Percentiles rank a stretch among this genome's conserved stretches.
Evolutionary conservation across 371 early-diverging fungal species (phyloP).

Genomic region (Catenaria anguillulae): DNA sequence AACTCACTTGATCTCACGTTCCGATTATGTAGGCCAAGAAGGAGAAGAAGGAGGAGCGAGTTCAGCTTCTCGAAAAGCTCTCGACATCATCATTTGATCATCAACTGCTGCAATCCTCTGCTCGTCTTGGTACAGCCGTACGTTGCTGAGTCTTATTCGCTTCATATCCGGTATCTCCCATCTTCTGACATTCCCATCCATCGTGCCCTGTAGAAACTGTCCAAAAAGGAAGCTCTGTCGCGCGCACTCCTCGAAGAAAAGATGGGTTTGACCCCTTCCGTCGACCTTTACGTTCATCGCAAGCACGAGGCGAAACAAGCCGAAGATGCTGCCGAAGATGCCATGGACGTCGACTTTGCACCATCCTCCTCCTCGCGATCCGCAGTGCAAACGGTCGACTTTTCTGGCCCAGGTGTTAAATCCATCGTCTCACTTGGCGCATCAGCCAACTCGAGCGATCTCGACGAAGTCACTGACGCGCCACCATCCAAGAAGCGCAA

Average conservation of each 20-base stretch:
- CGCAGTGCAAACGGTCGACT: no score
- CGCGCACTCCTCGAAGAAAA: conserved; percentile 52
- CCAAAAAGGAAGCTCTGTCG: conserved; percentile 51
- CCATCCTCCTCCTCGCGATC: no score
- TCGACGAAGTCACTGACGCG: background rate
- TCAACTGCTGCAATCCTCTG: conserved; percentile 12
- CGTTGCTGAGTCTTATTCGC: no score
- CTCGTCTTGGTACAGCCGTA: conserved; percentile 37
- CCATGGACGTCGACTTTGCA: no score
- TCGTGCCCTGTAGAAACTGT: conserved; percentile 49
- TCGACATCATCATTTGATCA: conserved; percentile 17
- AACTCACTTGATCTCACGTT: background rate
- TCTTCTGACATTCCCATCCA: no score
- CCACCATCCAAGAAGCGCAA: conserved; percentile 4
- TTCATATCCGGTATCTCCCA: no score
- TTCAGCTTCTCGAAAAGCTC: conserved; percentile 61
- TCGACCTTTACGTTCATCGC: conserved; percentile 30
- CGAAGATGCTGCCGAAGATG: no score
- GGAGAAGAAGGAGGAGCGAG: conserved; percentile 82
- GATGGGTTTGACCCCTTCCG: conserved; percentile 8
- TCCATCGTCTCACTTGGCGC: background rate
- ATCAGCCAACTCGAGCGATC: background rate
- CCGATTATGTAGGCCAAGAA: conserved; percentile 22
- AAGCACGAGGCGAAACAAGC: conserved; percentile 22
- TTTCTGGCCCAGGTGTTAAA: no score